These are phyloP conservation scores for Aspergillus hortae DNA, from an alignment of 2,329 filamentous ascomycete genomes.

Conservation along the genomic window DNA sequence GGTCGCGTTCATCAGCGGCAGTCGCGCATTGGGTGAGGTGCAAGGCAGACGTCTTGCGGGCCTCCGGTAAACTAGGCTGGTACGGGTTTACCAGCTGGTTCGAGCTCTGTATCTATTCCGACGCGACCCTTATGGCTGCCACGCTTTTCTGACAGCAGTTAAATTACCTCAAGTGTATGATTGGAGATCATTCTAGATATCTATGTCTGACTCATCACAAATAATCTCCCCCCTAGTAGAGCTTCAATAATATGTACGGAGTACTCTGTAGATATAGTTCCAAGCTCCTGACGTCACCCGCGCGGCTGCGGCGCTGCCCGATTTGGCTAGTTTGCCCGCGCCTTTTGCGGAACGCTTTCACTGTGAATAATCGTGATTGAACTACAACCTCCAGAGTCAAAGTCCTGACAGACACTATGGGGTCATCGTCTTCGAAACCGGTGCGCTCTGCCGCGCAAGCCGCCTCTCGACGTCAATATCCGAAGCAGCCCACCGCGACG, in stretches of 20 bases:
- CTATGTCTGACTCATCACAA: too few species aligned
- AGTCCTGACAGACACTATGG: constrained; percentile 41
- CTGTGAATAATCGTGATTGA: neutral
- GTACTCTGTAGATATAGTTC: neutral
- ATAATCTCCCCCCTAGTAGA: too few species aligned
- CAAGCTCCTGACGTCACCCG: constrained; percentile 18
- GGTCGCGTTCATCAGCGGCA: constrained; percentile 80
- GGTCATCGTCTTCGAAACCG: constrained; percentile 57
- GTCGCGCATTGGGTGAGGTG: constrained; percentile 86
- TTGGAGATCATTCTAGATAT: too few species aligned
- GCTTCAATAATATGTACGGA: neutral
- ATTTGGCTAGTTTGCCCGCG: constrained; percentile 14
- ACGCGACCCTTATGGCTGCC: neutral
- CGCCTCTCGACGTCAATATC: constrained; percentile 54
- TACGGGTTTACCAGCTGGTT: constrained; percentile 5
- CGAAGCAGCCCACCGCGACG: constrained; percentile 41
- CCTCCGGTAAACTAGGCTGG: constrained; percentile 44
- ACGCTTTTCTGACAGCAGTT: neutral
- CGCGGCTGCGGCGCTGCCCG: constrained; percentile 8
- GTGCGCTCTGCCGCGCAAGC: constrained; percentile 47
- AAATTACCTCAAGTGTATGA: too few species aligned
- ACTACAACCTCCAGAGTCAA: too few species aligned
- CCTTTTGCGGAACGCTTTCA: constrained; percentile 3
- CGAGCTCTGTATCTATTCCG: neutral
- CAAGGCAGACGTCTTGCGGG: constrained; percentile 82